Conservation (phyloP, 306 rosid species). For the Quercus agrifolia region DNA sequence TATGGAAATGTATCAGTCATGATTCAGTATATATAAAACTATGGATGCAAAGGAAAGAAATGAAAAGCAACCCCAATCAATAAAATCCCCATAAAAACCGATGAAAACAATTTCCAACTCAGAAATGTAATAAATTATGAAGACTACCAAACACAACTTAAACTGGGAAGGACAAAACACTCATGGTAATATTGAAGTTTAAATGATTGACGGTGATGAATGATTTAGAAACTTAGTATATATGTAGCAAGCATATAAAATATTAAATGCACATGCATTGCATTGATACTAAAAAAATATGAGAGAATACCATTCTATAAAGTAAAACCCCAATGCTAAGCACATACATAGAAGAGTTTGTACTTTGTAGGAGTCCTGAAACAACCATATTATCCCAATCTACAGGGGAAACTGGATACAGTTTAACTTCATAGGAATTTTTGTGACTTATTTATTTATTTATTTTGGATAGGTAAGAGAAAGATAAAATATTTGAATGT, state of each 20-base stretch:
- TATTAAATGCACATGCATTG: background rate
- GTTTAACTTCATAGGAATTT: background rate
- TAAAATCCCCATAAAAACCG: too few species aligned
- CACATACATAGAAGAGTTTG: background rate
- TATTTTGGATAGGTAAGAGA: too few species aligned
- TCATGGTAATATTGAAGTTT: background rate
- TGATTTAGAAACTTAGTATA: background rate
- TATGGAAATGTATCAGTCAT: conserved; percentile 19
- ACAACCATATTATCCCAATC: background rate
- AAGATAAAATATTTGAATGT: conserved; percentile 4
- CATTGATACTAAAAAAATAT: background rate
- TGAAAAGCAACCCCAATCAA: background rate
- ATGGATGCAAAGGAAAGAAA: background rate
- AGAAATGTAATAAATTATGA: too few species aligned
- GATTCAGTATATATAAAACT: background rate
- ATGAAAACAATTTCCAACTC: background rate
- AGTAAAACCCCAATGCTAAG: background rate
- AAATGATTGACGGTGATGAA: background rate
- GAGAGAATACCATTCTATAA: background rate
- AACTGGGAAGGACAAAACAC: background rate
- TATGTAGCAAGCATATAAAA: background rate
- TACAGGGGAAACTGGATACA: background rate
- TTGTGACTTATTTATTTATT: background rate
- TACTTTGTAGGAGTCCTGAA: background rate
- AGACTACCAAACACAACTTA: too few species aligned